A percentile compares a stretch with the other conserved stretches of the same genome.
These are phyloP conservation scores for Monilinia fructigena DNA, from an alignment of 2,329 filamentous ascomycete species.

Conservation along the genomic window DNA sequence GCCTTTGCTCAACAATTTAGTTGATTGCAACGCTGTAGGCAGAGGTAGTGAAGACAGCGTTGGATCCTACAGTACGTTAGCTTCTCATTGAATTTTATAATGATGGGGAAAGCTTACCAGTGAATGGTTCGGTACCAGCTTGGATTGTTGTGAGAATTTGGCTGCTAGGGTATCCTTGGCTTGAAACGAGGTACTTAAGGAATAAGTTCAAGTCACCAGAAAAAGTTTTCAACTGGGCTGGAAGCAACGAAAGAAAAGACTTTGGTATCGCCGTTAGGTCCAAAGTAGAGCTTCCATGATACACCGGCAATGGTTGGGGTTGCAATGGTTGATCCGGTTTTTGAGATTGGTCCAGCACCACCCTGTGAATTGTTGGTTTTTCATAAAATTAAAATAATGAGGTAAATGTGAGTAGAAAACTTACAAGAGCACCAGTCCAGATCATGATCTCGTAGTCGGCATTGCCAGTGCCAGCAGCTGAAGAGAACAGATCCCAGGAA, in stretches of 20 bases:
- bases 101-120: conserved; percentile 41
- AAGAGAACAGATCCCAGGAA: conserved; percentile 61
- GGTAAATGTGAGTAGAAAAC: not conserved
- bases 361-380: conserved; percentile 37
- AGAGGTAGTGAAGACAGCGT: conserved; percentile 47
- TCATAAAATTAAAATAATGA: not conserved
- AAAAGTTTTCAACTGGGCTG: conserved; percentile 51
- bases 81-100: too few relatives aligned
- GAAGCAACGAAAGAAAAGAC: conserved; percentile 60
- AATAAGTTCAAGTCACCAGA: conserved; percentile 58
- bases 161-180: conserved; percentile 48
- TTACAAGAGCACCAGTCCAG: conserved; percentile 53
- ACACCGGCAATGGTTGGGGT: conserved; percentile 53
- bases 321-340: conserved; percentile 52
- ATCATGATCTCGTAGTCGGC: conserved; percentile 66
- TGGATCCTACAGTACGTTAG: conserved; percentile 41
- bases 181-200: conserved; percentile 52
- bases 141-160: conserved; percentile 55
- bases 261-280: conserved; percentile 57
- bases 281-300: conserved; percentile 59
- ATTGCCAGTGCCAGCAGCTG: conserved; percentile 46
- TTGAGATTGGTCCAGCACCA: conserved; percentile 56
- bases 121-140: conserved; percentile 56
- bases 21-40: conserved; percentile 37
- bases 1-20: conserved; percentile 7